phyloP scores from a whole-genome alignment of 2,329 filamentous ascomycete genomes.

The Cladosporium sp. region DNA sequence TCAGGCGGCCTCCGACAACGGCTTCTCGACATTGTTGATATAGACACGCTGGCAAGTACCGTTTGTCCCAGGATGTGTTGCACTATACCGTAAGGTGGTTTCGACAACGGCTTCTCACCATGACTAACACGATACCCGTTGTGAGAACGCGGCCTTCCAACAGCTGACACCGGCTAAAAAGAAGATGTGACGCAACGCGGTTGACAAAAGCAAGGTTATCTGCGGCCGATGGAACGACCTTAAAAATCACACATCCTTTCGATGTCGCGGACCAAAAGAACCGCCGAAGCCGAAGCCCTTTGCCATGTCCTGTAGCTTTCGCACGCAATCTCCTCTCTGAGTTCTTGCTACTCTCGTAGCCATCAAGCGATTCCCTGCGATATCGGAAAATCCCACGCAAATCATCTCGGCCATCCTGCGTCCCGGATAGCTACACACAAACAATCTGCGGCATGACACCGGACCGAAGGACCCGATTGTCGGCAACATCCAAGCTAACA shows the following conservation, averaged over 20 bases:
- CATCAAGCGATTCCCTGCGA: not conserved
- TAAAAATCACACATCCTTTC: not conserved
- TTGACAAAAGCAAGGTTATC: not conserved
- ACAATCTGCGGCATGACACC: not conserved
- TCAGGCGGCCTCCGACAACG: not conserved
- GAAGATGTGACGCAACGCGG: not conserved
- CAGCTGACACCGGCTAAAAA: not conserved
- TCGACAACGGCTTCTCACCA: not conserved
- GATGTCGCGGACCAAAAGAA: not conserved
- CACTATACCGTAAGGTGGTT: not conserved
- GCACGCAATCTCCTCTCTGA: not conserved
- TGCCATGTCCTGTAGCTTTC: not conserved
- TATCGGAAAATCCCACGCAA: not conserved
- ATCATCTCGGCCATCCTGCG: not conserved
- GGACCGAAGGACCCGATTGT: not conserved
- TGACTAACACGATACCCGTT: not conserved
- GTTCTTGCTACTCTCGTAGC: not conserved
- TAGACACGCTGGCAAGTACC: no score
- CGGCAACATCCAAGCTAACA: not conserved
- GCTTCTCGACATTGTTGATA: no score
- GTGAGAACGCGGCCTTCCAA: not conserved
- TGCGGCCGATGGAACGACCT: not conserved
- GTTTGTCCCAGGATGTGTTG: no score
- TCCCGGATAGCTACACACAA: not conserved
- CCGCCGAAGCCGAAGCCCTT: not conserved